Base-by-base conservation (phyloP, 2,329 filamentous ascomycete species). In the Setomelanomma holmii region DNA sequence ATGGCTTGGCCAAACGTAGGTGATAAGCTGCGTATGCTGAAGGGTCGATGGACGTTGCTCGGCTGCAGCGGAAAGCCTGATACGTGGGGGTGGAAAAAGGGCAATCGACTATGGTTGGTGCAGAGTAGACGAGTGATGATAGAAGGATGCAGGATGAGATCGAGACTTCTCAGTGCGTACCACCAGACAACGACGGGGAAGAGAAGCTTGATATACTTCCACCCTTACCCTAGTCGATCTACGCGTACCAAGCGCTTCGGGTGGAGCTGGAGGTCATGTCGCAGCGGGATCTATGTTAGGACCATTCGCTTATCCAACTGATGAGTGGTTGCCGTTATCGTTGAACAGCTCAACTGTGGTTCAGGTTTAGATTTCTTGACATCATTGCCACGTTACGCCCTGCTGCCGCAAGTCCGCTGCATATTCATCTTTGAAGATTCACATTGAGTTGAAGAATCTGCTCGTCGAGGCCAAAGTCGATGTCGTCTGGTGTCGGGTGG, bases 141-240 rank as follows among this genome's bases (percentile, higher is more conserved):
- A 53, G 49, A 44, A 44, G 27, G 27, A 24, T 39, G 40, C 33
- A 16, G 33, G 16, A 21, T 50, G 50, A 56, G 43, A 51, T 20
- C 35, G 43, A 49, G 51, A 52, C 22, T 21, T 17, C n/a, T 16
- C 17, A 19, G 23, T 43, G 24, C 27, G 14, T 7, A 21, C n/a
- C 14, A 23, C 20, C 21, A 41, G 46, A 51, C 39, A 45, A 61
- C 56, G 46, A 38, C 40, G 53, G 63, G 67, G 55, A 41, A 51
- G 50, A 41, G 47, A 49, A 60, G 53, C 47, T 57, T 73, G 69
- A 73, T 74, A 74, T 75, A 74, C 55, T 55, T 68, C 64, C 66
- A 49, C 54, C 61, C 51, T 42, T 49, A 60, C 61, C 68, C 65
- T 56, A 61, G 62, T 56, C 54, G 45, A 46, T 56, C 47, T 50